Evolutionary conservation across 148 eudicot genomes (phyloP).

Genomic region (Linanthus parryae): DNA sequence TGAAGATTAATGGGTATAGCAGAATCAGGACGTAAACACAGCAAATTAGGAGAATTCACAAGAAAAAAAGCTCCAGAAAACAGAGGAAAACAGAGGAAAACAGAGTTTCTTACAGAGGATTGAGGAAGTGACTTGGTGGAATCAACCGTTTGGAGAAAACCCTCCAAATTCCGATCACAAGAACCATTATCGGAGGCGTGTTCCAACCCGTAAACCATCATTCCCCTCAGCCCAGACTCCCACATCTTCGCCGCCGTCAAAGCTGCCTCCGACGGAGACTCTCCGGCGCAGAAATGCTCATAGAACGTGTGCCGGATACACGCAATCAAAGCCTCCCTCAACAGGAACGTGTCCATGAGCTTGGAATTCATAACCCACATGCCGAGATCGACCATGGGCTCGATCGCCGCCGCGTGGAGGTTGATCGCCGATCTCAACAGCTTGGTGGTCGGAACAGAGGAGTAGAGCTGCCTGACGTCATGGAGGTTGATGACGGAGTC

Average conservation of each 20-base stretch:
- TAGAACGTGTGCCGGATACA: constrained; percentile 42
- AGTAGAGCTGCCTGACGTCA: constrained; percentile 38
- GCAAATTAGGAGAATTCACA: too few relatives aligned
- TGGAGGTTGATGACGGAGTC: constrained; percentile 24
- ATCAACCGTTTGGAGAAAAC: constrained; percentile 47
- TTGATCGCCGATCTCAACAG: constrained; percentile 38
- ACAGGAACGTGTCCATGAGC: constrained; percentile 32
- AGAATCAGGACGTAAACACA: too few relatives aligned
- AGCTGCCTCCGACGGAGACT: constrained; percentile 37
- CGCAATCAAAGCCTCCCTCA: constrained; percentile 26
- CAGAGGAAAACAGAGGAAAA: neutral
- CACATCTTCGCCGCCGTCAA: constrained; percentile 31
- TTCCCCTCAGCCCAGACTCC: constrained; percentile 49
- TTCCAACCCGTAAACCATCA: constrained; percentile 82
- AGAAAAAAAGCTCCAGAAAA: neutral
- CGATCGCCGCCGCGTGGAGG: constrained; percentile 41
- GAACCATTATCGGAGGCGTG: constrained; percentile 58
- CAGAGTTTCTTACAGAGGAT: constrained; percentile 46
- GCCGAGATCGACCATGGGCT: constrained; percentile 62
- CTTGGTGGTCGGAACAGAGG: constrained; percentile 37
- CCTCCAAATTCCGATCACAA: constrained; percentile 50
- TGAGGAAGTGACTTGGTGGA: constrained; percentile 38
- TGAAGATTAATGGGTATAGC: too few relatives aligned
- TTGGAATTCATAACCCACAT: constrained; percentile 58
- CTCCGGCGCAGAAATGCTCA: constrained; percentile 79